Percentiles rank a stretch among this genome's conserved stretches.
These are phyloP conservation scores for Rhizoclosmatium sp. DNA, from an alignment of 192 early-diverging fungal species.

Conservation along the genomic window DNA sequence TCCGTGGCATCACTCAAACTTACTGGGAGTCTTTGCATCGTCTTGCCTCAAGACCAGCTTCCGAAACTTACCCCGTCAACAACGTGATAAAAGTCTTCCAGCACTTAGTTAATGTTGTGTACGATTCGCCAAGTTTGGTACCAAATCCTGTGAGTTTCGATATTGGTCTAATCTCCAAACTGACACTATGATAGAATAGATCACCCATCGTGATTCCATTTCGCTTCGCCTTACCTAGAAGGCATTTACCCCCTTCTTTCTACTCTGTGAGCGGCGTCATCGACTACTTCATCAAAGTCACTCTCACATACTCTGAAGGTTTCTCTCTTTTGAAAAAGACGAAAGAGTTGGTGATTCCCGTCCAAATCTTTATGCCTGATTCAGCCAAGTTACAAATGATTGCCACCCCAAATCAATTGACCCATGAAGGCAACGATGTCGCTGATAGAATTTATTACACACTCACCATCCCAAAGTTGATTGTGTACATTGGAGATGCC, in stretches of 20 bases:
- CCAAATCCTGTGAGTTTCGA: conserved; percentile 1
- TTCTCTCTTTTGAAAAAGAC: neutral
- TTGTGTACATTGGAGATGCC: neutral
- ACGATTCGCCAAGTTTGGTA: neutral
- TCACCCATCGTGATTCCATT: conserved; percentile 26
- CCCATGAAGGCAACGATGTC: neutral
- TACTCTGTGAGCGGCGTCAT: neutral
- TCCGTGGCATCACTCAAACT: conserved; percentile 32
- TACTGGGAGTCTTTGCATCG: conserved; percentile 12
- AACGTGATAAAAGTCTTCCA: too few species aligned
- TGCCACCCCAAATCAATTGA: neutral
- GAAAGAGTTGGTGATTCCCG: neutral
- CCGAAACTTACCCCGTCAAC: too few species aligned
- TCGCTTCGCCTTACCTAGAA: conserved; percentile 10
- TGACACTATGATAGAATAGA: neutral
- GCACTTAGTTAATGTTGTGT: too few species aligned
- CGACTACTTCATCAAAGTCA: neutral
- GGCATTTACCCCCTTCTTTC: conserved; percentile 21
- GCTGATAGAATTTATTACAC: neutral
- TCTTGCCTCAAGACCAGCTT: conserved; percentile 1
- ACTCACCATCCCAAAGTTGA: neutral
- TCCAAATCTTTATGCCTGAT: conserved; percentile 3
- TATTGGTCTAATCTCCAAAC: conserved; percentile 17
- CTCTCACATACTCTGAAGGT: neutral
- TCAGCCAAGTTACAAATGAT: neutral